phyloP scores from a whole-genome alignment of 2,329 filamentous ascomycete species.

The Tricladium varicosporioides region DNA sequence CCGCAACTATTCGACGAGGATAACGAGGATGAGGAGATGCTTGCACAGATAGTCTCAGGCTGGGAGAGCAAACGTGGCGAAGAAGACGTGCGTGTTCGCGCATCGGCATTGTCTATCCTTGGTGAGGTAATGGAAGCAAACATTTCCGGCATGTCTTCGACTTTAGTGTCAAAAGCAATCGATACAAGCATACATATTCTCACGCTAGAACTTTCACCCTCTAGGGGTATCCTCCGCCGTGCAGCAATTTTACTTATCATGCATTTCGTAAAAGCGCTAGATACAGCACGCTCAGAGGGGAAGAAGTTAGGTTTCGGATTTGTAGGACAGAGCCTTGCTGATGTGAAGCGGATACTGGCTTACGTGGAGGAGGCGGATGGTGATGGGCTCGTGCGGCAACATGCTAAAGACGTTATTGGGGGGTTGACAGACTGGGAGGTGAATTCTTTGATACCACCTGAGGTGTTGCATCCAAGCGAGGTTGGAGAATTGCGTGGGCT shows the following conservation, averaged over 20 bases:
- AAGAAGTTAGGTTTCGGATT: conserved; percentile 52
- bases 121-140: conserved; percentile 59
- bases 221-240: conserved; percentile 63
- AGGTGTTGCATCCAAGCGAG: conserved; percentile 19
- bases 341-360: conserved; percentile 59
- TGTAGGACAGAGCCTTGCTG: conserved; percentile 53
- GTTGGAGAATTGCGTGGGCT: conserved; percentile 44
- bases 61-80: conserved; percentile 65
- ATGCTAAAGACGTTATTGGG: conserved; percentile 66
- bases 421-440: conserved; percentile 62
- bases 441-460: conserved; percentile 36
- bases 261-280: conserved; percentile 58
- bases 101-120: conserved; percentile 67
- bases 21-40: conserved; percentile 43
- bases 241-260: conserved; percentile 64
- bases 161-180: conserved; percentile 53
- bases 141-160: conserved; percentile 52
- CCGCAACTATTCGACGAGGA: conserved; percentile 40
- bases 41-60: conserved; percentile 60
- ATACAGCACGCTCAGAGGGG: conserved; percentile 47
- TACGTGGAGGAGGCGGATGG: conserved; percentile 66
- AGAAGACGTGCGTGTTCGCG: conserved; percentile 68
- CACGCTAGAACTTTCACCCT: conserved; percentile 56
- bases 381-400: conserved; percentile 66
- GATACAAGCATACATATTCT: conserved; percentile 64